Evolutionary conservation across 1,284 basidiomycete species (phyloP), one percentile per base, ranked within the genome.

Genomic region (Cystobasidium slooffiae): DNA sequence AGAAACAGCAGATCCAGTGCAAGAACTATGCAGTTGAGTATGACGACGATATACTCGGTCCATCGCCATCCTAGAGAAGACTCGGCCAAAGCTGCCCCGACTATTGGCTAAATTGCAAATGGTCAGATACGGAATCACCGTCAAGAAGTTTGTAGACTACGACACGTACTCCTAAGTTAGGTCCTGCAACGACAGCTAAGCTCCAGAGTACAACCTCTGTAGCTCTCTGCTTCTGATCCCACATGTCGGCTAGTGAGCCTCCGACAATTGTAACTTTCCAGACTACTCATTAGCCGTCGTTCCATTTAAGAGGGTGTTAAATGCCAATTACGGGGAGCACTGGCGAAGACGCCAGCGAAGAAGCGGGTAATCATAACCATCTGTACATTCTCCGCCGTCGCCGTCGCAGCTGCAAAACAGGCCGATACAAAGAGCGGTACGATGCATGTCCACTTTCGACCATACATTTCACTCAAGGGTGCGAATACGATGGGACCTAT

Each of bases 161-260:
- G 8, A 75, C 85, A 86, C 88, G 90, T n/a, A 87, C 87, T 0
- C 89, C 89, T 16, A 91, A 76, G 0, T 88, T 87, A 0, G 90
- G 90, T 0, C 89, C 88, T 4, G 88, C 81, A 3, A 88, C 80
- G 6, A 85, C 84, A 0, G 89, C 88, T 14, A 91, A 81, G 0
- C 89, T 88, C 80, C 90, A 91, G 6, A 90, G 66, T 20, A 68
- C 72, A 4, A 68, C 67, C 5, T 65, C 65, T 75, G 85, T 84
- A 0, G 89, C 90, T 77, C 89, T 84, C 77, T 91, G 59, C 16
- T 41, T 37, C 9, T 65, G 24, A 22, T 70, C 75, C 43, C 73
- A 77, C 46, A 73, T 37, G 55, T 72, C 76, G 4, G 61, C 55
- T 18, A 59, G 61, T 12, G 37, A 46, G 1, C 61, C 90, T 53